phyloP scores from a whole-genome alignment of 2,329 filamentous ascomycete genomes.

The Drechslerella dactyloides region DNA sequence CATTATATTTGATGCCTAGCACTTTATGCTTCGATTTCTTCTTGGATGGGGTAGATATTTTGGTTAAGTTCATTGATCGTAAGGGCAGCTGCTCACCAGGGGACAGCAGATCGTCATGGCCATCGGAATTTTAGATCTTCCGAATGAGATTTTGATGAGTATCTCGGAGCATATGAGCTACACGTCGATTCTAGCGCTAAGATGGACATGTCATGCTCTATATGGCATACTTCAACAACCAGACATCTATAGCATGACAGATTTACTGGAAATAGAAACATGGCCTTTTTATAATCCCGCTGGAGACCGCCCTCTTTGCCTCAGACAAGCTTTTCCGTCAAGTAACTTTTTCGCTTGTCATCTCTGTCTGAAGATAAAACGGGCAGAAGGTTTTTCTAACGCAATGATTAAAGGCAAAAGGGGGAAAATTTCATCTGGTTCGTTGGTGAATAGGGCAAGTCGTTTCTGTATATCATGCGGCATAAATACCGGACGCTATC shows the following conservation, averaged over 20 bases:
- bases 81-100: too few species aligned
- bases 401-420: slow-evolving; percentile 29
- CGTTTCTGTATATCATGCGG: slow-evolving; percentile 33
- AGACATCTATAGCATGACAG: slow-evolving; percentile 10
- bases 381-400: slow-evolving; percentile 24
- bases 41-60: too few species aligned
- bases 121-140: too few species aligned
- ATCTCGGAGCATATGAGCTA: too few species aligned
- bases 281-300: slow-evolving; percentile 22
- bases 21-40: too few species aligned
- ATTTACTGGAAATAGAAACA: slow-evolving; percentile 25
- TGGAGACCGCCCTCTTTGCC: slow-evolving; percentile 3
- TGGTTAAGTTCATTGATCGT: too few species aligned
- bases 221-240: background rate
- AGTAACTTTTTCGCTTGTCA: slow-evolving; percentile 23
- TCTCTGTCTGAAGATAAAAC: slow-evolving; percentile 30
- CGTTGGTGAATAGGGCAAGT: background rate
- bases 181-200: too few species aligned
- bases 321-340: slow-evolving; percentile 12
- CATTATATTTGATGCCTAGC: too few species aligned
- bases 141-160: too few species aligned
- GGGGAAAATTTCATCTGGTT: slow-evolving; percentile 20
- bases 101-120: too few species aligned
- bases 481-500: slow-evolving; percentile 8
- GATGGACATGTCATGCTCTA: too few species aligned